Percentiles rank a stretch among this genome's conserved stretches.
These are phyloP conservation scores for Linnemannia zychae DNA, from an alignment of 192 early-diverging fungal genomes.

Conservation along the genomic window DNA sequence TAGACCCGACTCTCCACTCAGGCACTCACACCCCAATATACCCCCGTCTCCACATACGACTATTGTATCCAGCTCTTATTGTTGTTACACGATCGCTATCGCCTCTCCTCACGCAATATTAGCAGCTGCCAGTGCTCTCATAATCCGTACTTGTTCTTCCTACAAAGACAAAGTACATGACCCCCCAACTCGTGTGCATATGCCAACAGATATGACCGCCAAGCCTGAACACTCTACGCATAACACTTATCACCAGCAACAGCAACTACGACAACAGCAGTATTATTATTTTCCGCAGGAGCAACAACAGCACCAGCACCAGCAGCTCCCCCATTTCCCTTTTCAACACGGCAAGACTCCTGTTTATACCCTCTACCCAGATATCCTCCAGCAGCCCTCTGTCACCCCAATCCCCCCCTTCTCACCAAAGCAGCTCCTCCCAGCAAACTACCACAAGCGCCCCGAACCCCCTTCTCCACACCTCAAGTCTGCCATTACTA, in stretches of 20 bases:
- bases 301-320: conserved; percentile 9
- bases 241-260: conserved; percentile 2
- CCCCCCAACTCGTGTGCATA: not conserved
- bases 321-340: not conserved
- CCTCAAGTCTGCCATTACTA: not conserved
- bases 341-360: conserved; percentile 9
- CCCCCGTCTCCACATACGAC: not conserved
- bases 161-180: conserved; percentile 5
- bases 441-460: conserved; percentile 7
- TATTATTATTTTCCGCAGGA: not conserved
- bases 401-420: not conserved
- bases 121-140: not conserved
- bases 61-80: conserved; percentile 13
- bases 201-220: conserved; percentile 26
- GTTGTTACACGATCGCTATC: conserved; percentile 31
- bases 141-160: not conserved
- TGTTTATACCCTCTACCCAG: conserved; percentile 44
- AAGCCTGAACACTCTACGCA: conserved; percentile 1
- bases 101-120: not conserved
- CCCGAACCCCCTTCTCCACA: not conserved
- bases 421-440: conserved; percentile 15
- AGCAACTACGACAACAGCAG: not conserved
- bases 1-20: conserved; percentile 1
- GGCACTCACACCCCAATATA: not conserved
- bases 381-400: conserved; percentile 25